Percentiles rank a stretch among this genome's conserved stretches.
Conservation (phyloP, 768 basidiomycete species). For the Cantharellus anzutake region DNA sequence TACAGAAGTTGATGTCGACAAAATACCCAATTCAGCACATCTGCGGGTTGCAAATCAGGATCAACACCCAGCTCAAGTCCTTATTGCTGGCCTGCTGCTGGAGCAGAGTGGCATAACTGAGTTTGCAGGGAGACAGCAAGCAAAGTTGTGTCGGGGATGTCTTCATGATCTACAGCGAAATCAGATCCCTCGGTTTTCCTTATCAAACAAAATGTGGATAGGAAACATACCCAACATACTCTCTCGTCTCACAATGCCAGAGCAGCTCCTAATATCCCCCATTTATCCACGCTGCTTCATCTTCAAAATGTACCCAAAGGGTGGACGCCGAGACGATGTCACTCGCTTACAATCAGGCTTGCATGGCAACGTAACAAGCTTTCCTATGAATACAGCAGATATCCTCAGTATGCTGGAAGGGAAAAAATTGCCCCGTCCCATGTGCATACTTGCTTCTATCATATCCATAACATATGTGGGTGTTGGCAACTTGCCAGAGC, state of each 20-base stretch:
- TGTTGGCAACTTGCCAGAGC: slow-evolving; percentile 12
- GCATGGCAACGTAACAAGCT: slow-evolving; percentile 21
- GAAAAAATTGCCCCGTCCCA: slow-evolving; percentile 17
- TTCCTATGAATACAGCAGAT: slow-evolving; percentile 13
- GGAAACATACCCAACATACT: slow-evolving; percentile 18
- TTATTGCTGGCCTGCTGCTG: background rate
- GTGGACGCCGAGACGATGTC: slow-evolving; percentile 1
- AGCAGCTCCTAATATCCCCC: slow-evolving; percentile 20
- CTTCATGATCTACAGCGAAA: background rate
- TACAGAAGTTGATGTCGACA: too few relatives aligned
- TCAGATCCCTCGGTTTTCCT: slow-evolving; percentile 3
- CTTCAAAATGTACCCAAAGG: slow-evolving; percentile 10
- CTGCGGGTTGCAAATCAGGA: too few relatives aligned
- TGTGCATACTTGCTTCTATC: slow-evolving; percentile 15
- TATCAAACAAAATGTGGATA: slow-evolving; percentile 25
- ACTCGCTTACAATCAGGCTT: slow-evolving; percentile 14
- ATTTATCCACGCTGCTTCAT: slow-evolving; percentile 13
- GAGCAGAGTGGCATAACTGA: background rate
- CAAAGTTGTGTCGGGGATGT: background rate
- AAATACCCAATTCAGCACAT: too few relatives aligned
- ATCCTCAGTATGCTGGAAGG: slow-evolving; percentile 20
- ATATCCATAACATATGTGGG: slow-evolving; percentile 23
- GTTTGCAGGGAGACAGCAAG: background rate
- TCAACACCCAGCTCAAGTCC: background rate
- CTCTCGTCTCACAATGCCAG: slow-evolving; percentile 18